A percentile compares a stretch with the other conserved stretches of the same genome.
Conservation (phyloP, 306 rosid species). For the Lagenaria siceraria region DNA sequence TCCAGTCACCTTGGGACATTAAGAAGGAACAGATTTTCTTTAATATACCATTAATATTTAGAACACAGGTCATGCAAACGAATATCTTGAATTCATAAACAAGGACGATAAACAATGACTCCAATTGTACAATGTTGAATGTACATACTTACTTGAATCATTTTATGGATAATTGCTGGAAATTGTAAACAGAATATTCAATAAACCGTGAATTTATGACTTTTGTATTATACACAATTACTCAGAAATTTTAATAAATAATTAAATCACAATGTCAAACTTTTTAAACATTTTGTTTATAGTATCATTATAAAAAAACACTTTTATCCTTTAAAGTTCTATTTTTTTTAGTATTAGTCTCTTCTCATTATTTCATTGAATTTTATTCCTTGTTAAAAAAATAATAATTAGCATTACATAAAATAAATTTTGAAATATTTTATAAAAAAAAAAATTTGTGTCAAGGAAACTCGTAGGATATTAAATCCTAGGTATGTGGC, state of each 20-base stretch:
- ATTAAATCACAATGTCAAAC: neutral
- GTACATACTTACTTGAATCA: neutral
- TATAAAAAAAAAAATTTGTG: too few relatives aligned
- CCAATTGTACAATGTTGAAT: neutral
- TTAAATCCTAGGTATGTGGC: too few relatives aligned
- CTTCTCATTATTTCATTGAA: too few relatives aligned
- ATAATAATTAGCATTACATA: neutral
- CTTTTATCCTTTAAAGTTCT: neutral
- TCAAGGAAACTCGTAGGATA: too few relatives aligned
- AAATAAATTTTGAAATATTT: neutral
- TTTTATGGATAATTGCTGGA: neutral
- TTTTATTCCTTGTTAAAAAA: neutral
- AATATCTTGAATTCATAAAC: neutral
- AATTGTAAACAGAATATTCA: neutral
- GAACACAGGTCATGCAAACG: neutral
- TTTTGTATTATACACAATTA: neutral
- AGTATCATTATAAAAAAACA: neutral
- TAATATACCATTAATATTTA: neutral
- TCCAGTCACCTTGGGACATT: conserved; percentile 39
- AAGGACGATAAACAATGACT: neutral
- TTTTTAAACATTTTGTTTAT: neutral
- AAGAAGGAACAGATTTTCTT: neutral
- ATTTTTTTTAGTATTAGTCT: too few relatives aligned
- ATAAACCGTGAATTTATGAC: neutral
- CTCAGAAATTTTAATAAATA: neutral